phyloP scores from a whole-genome alignment of 108 stramenopile species.

The Phaeodactylum tricornutum region DNA sequence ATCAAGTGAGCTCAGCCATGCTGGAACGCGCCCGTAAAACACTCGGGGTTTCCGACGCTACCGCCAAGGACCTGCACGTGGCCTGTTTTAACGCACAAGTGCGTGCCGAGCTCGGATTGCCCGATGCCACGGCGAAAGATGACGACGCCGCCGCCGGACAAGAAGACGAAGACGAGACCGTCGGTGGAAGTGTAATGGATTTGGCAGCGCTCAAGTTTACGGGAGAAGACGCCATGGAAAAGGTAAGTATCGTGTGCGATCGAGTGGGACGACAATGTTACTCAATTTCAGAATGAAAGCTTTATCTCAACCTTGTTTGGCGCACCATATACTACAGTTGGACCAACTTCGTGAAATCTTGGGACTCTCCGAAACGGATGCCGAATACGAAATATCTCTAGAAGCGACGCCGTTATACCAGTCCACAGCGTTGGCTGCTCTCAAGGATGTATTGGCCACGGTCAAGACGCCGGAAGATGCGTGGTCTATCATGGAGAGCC shows the following conservation, averaged over 20 bases:
- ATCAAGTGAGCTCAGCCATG: slow-evolving; percentile 59
- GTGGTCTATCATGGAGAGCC: slow-evolving; percentile 53
- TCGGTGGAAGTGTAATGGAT: slow-evolving; percentile 17
- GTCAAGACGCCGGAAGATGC: slow-evolving; percentile 40
- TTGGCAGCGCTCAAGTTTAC: slow-evolving; percentile 38
- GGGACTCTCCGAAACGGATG: slow-evolving; percentile 48
- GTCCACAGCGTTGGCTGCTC: slow-evolving; percentile 41
- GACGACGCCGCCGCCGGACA: slow-evolving; percentile 9
- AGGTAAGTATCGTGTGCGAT: slow-evolving; percentile 28
- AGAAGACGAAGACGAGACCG: slow-evolving; percentile 18
- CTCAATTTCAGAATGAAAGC: neutral
- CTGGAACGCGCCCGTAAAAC: slow-evolving; percentile 55
- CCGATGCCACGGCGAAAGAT: slow-evolving; percentile 7
- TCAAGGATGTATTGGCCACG: slow-evolving; percentile 40
- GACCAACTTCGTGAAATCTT: slow-evolving; percentile 57
- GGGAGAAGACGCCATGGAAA: slow-evolving; percentile 44
- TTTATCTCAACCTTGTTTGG: slow-evolving; percentile 1
- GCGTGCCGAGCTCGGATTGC: slow-evolving; percentile 40
- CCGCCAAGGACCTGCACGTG: slow-evolving; percentile 62
- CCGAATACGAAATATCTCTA: slow-evolving; percentile 43
- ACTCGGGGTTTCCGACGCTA: slow-evolving; percentile 58
- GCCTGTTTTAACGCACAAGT: slow-evolving; percentile 63
- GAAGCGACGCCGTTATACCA: slow-evolving; percentile 60
- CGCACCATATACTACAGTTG: slow-evolving; percentile 43
- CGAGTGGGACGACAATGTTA: neutral